Evolutionary conservation across 768 basidiomycete genomes (phyloP), one percentile per base, ranked within the genome.

Genomic region (Jaapia argillacea): DNA sequence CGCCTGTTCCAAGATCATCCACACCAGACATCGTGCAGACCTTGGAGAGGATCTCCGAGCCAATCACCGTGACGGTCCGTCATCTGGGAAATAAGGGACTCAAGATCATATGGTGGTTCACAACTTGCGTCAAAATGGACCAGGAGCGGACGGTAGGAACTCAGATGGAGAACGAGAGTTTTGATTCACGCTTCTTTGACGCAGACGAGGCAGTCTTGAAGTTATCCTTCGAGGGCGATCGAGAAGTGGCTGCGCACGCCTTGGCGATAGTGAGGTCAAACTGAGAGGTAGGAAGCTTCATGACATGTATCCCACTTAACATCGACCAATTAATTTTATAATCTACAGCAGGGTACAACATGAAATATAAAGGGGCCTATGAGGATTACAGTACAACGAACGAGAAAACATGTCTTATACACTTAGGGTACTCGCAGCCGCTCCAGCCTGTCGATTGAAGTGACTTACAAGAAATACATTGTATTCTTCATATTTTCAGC

Each of bases 81-180:
- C 50, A 48, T 22, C 52, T 52, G 14, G 49, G 51, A 48, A 50
- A 43, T 6, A 52, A 46, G 16, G 58, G 64, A 24, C 51, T 66
- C 21, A 75, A 77, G 59, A 49, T 71, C 26, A 69, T 75, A 21
- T 77, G 64, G 61, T 79, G 75, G 77, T 76, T 61, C 50, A 58
- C 72, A 13, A 64, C 10, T 68, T 21, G 43, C 53, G 57, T 46
- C 58, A 12, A 57, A 51, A 2, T 61, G 64, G 23, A 58, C 16
- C 31, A 58, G 49, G 45, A 57, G 26, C 40, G 43, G n/a, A 14
- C 35, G 23, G 47, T 46, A 10, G 55, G 52, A 33, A 57, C 56
- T 7, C 57, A 58, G 51, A 58, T 48, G 10, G 46, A 44, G 21
- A 46, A 44, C 31, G 56, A 58, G 48, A 45, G 36, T 25, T 56